Evolutionary conservation across 176 grass and related monocot species (phyloP).

Genomic region (Phragmites australis): DNA sequence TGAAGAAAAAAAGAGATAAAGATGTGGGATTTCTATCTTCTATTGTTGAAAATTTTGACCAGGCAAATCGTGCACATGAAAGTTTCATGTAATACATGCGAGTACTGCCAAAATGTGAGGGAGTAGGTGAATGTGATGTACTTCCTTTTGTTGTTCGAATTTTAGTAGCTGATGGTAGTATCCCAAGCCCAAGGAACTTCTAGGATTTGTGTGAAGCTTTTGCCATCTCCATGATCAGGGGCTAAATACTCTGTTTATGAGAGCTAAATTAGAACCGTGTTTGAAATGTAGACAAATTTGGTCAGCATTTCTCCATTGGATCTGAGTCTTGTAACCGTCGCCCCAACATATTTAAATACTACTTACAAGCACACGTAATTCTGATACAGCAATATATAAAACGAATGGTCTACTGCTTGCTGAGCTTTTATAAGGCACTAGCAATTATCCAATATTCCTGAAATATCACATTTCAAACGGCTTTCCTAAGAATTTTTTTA

Average conservation of each 20-base stretch:
- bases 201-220: neutral
- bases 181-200: no score
- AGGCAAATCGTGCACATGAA: neutral
- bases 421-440: no score
- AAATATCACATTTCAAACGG: no score
- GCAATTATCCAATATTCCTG: no score
- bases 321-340: no score
- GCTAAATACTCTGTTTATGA: no score
- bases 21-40: neutral
- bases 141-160: neutral
- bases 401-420: neutral
- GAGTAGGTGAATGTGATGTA: conserved; percentile 1
- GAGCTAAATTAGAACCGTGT: no score
- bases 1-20: neutral
- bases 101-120: neutral
- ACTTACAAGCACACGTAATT: neutral
- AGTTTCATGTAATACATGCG: conserved; percentile 2
- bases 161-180: neutral
- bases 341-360: no score
- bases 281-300: no score
- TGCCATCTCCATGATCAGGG: neutral
- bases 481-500: no score
- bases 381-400: neutral
- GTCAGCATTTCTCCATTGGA: no score
- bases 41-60: neutral